A percentile compares a stretch with the other conserved stretches of the same genome.
Conservation (phyloP, 2,329 filamentous ascomycete species). For the Hypoxylon sp. region DNA sequence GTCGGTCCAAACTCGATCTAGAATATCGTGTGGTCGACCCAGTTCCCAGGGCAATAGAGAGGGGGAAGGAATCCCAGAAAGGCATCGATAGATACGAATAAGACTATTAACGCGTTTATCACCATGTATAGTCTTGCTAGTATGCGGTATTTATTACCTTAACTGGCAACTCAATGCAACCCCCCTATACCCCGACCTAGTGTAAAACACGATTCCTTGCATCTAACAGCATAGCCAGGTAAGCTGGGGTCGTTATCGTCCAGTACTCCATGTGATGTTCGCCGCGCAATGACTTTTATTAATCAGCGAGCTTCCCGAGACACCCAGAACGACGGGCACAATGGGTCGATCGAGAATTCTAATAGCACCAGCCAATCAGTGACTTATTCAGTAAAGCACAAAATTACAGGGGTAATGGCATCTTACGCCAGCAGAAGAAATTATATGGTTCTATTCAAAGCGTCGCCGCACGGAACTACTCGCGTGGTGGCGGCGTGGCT, state of each 20-base stretch:
- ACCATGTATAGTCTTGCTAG: constrained; percentile 13
- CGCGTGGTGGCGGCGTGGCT: constrained; percentile 8
- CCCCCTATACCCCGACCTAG: constrained; percentile 9
- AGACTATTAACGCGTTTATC: constrained; percentile 16
- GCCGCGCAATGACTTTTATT: constrained; percentile 7
- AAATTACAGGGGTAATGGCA: constrained; percentile 5
- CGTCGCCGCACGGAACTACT: constrained; percentile 3
- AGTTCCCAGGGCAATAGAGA: constrained; percentile 21
- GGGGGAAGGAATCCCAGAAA: constrained; percentile 14
- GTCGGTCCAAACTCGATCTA: constrained; percentile 1
- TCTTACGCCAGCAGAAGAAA: constrained; percentile 13
- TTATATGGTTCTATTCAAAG: constrained; percentile 16
- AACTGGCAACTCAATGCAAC: constrained; percentile 18
- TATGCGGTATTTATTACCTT: constrained; percentile 21
- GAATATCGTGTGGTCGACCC: constrained; percentile 11
- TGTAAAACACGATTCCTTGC: constrained; percentile 9
- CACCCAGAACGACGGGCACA: neutral
- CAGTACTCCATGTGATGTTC: constrained; percentile 7
- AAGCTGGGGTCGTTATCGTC: constrained; percentile 5
- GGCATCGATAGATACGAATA: constrained; percentile 15
- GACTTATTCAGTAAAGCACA: constrained; percentile 21
- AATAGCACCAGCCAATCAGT: constrained; percentile 6
- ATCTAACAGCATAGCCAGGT: constrained; percentile 18
- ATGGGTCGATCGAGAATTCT: constrained; percentile 10
- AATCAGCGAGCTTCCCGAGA: constrained; percentile 1